A percentile compares a stretch with the other conserved stretches of the same genome.
Conservation (phyloP, 202 grass and related monocot species). For the Carex sylvatica region DNA sequence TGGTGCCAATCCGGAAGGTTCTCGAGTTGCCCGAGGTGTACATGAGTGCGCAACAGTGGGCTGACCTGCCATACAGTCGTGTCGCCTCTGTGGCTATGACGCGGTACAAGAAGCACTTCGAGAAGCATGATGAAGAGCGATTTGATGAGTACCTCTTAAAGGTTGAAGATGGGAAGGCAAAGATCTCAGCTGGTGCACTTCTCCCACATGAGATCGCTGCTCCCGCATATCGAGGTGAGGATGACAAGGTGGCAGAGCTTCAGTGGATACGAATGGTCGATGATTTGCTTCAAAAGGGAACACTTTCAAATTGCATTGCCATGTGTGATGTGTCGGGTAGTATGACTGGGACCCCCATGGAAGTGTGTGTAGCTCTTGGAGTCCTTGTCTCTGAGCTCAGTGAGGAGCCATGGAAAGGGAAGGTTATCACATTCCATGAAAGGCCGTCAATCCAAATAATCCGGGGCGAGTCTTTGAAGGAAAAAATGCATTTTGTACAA, state of each 20-base stretch:
- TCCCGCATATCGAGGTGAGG: background rate
- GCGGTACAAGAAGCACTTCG: slow-evolving; percentile 57
- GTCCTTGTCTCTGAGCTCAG: slow-evolving; percentile 78
- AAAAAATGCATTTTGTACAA: slow-evolving; percentile 41
- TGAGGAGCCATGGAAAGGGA: slow-evolving; percentile 70
- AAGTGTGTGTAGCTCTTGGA: slow-evolving; percentile 67
- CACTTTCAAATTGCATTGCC: slow-evolving; percentile 52
- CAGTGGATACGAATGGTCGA: slow-evolving; percentile 76
- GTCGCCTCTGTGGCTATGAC: slow-evolving; percentile 82
- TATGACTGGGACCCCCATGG: slow-evolving; percentile 55
- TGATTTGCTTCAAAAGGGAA: slow-evolving; percentile 44
- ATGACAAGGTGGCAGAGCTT: slow-evolving; percentile 46
- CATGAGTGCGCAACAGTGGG: slow-evolving; percentile 42
- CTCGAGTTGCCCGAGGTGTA: slow-evolving; percentile 62
- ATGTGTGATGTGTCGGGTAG: slow-evolving; percentile 82
- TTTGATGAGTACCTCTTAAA: slow-evolving; percentile 60
- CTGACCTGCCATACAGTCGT: slow-evolving; percentile 40
- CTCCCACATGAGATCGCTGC: slow-evolving; percentile 57
- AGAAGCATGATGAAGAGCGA: slow-evolving; percentile 46
- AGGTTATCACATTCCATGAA: slow-evolving; percentile 62
- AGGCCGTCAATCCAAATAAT: slow-evolving; percentile 39
- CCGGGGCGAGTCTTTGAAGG: slow-evolving; percentile 31
- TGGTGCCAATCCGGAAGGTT: slow-evolving; percentile 41
- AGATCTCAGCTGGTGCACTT: slow-evolving; percentile 61
- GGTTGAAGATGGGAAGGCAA: slow-evolving; percentile 51